Conservation (phyloP, 2,329 filamentous ascomycete genomes). For the Cladosporium austrohemisphaericum region DNA sequence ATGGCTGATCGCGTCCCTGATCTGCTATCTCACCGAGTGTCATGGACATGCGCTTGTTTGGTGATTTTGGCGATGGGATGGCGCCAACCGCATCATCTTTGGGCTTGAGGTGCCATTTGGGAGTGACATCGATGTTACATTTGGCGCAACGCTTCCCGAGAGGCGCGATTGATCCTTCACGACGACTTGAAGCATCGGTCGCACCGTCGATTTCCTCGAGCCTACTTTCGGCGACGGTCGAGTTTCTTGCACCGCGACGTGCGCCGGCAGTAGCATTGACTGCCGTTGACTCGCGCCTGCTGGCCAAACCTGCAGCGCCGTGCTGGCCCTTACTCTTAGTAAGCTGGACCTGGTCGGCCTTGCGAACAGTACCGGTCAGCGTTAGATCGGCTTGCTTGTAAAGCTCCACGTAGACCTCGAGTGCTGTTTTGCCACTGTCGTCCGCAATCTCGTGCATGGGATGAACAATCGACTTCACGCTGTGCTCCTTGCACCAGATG, state of each 20-base stretch:
- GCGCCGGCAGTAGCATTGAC: constrained; percentile 31
- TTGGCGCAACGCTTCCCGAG: constrained; percentile 40
- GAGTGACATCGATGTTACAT: constrained; percentile 63
- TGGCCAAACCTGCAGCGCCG: constrained; percentile 33
- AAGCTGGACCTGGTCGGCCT: constrained; percentile 71
- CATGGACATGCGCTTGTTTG: constrained; percentile 22
- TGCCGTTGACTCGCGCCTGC: constrained; percentile 40
- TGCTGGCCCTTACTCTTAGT: constrained; percentile 51
- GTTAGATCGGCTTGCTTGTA: constrained; percentile 94
- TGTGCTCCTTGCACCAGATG: constrained; percentile 88
- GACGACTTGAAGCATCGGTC: constrained; percentile 25
- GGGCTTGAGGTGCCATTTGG: constrained; percentile 48
- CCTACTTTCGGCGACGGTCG: constrained; percentile 28
- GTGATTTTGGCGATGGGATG: not conserved
- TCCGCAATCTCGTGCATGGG: constrained; percentile 72
- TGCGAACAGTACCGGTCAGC: constrained; percentile 86
- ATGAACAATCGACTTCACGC: constrained; percentile 67
- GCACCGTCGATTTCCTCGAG: constrained; percentile 26
- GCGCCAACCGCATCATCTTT: not conserved
- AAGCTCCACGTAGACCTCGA: constrained; percentile 81
- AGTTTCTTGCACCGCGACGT: constrained; percentile 32
- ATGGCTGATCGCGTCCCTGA: constrained; percentile 8
- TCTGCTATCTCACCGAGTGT: constrained; percentile 26
- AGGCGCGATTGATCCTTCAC: constrained; percentile 23
- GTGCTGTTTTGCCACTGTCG: constrained; percentile 67